A percentile compares a stretch with the other conserved stretches of the same genome.
Conservation (phyloP, 768 basidiomycete genomes). For the Roridomyces roridus region DNA sequence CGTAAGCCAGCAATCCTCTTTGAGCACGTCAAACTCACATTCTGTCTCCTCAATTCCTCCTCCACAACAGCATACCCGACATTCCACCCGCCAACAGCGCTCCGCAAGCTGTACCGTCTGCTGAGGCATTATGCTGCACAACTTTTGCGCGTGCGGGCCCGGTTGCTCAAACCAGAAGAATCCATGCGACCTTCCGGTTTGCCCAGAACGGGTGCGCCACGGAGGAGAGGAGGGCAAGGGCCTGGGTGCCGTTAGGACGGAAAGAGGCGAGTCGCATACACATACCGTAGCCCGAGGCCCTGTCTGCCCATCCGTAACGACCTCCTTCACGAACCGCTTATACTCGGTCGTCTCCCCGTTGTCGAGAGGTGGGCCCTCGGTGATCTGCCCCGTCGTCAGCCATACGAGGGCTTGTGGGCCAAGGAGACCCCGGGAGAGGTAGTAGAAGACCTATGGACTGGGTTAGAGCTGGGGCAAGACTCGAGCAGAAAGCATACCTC, state of each 20-base stretch:
- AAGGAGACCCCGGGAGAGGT: slow-evolving; percentile 90
- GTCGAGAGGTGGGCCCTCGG: slow-evolving; percentile 88
- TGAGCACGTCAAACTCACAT: slow-evolving; percentile 65
- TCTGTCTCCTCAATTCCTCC: slow-evolving; percentile 94
- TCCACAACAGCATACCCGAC: slow-evolving; percentile 86
- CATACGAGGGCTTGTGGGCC: slow-evolving; percentile 93
- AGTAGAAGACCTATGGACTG: slow-evolving; percentile 72
- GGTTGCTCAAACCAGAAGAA: slow-evolving; percentile 77
- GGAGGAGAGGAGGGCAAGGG: slow-evolving; percentile 82
- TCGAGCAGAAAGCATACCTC: slow-evolving; percentile 45
- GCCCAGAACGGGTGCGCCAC: slow-evolving; percentile 84
- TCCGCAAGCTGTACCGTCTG: slow-evolving; percentile 86
- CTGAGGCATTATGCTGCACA: slow-evolving; percentile 73
- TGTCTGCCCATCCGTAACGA: slow-evolving; percentile 93
- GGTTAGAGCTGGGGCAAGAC: neutral
- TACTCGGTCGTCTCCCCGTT: slow-evolving; percentile 97
- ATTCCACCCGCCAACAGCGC: slow-evolving; percentile 87
- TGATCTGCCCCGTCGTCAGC: slow-evolving; percentile 86
- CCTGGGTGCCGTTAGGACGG: neutral
- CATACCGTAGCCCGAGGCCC: slow-evolving; percentile 86
- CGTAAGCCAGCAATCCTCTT: slow-evolving; percentile 24
- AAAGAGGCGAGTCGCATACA: neutral
- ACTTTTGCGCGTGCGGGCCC: slow-evolving; percentile 58
- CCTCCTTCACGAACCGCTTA: slow-evolving; percentile 92
- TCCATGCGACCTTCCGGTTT: slow-evolving; percentile 72